Evolutionary conservation across 225 moss, liverwort and hornwort species (phyloP).

Genomic region (Polytrichum commune): DNA sequence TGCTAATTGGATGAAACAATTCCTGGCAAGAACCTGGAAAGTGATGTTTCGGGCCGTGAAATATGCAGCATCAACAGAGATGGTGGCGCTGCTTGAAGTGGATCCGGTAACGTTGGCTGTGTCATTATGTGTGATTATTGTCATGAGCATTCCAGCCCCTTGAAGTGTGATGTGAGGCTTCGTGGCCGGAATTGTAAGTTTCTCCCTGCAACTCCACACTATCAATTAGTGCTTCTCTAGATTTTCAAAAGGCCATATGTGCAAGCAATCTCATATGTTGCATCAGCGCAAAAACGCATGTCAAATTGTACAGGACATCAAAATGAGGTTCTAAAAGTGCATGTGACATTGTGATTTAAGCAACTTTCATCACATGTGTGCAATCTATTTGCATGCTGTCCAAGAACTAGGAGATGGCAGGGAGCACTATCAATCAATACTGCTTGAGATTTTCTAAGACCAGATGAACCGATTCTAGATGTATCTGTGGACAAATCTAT

Average conservation of each 20-base stretch:
- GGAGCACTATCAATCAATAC: no score
- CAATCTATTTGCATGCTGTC: neutral
- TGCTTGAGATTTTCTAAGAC: no score
- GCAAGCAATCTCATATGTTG: no score
- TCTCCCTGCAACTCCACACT: conserved; percentile 31
- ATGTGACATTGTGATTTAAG: no score
- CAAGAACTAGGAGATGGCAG: neutral
- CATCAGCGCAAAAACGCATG: no score
- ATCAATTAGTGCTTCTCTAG: neutral
- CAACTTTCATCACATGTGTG: no score
- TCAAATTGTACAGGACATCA: no score
- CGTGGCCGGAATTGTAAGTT: conserved; percentile 37
- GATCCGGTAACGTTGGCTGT: conserved; percentile 39
- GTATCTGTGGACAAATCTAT: no score
- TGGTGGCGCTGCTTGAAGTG: conserved; percentile 32
- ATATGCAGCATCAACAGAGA: conserved; percentile 31
- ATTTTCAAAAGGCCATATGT: no score
- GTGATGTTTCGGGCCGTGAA: conserved; percentile 50
- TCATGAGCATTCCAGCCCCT: conserved; percentile 42
- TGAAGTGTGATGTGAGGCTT: conserved; percentile 53
- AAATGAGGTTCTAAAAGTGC: no score
- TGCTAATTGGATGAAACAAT: no score
- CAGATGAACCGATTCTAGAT: no score
- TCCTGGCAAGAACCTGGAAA: conserved; percentile 23
- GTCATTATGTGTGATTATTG: conserved; percentile 37